phyloP scores from a whole-genome alignment of 108 stramenopile species.

The Discostella stelligeroides region DNA sequence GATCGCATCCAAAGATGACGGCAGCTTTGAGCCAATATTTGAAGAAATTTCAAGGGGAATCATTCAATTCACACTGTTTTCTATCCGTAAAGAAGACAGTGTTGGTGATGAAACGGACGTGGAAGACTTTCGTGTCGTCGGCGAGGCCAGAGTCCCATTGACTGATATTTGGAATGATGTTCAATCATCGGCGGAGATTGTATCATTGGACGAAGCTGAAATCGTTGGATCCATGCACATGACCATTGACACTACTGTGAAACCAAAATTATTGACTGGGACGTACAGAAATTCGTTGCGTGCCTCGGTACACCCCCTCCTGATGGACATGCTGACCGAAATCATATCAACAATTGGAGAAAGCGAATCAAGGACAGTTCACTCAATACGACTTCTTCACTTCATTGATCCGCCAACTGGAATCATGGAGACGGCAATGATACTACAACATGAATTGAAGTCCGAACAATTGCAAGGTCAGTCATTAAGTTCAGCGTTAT shows the following conservation, averaged over 20 bases:
- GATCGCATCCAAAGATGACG: slow-evolving; percentile 1
- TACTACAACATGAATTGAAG: slow-evolving; percentile 3
- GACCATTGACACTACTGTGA: slow-evolving; percentile 1
- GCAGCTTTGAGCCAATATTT: slow-evolving; percentile 1
- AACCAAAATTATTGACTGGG: neutral
- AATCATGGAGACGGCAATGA: slow-evolving; percentile 11
- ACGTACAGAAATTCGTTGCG: neutral
- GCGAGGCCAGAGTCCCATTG: slow-evolving; percentile 15
- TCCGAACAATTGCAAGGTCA: neutral
- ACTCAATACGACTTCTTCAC: neutral
- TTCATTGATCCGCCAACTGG: slow-evolving; percentile 17
- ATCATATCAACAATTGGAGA: neutral
- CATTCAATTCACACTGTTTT: slow-evolving; percentile 20
- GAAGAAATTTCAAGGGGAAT: neutral
- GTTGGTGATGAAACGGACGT: neutral
- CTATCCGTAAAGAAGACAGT: slow-evolving; percentile 1
- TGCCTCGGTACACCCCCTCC: neutral
- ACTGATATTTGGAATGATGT: slow-evolving; percentile 5
- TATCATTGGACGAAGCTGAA: slow-evolving; percentile 13
- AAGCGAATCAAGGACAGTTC: neutral
- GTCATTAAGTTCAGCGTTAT: slow-evolving; percentile 1
- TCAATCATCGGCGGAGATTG: slow-evolving; percentile 4
- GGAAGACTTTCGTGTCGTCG: slow-evolving; percentile 1
- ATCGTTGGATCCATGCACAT: slow-evolving; percentile 3
- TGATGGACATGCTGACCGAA: neutral